Evolutionary conservation across 169 alveolate species (phyloP), one percentile per base, ranked within the genome.

Genomic region (Plasmodium relictum): DNA sequence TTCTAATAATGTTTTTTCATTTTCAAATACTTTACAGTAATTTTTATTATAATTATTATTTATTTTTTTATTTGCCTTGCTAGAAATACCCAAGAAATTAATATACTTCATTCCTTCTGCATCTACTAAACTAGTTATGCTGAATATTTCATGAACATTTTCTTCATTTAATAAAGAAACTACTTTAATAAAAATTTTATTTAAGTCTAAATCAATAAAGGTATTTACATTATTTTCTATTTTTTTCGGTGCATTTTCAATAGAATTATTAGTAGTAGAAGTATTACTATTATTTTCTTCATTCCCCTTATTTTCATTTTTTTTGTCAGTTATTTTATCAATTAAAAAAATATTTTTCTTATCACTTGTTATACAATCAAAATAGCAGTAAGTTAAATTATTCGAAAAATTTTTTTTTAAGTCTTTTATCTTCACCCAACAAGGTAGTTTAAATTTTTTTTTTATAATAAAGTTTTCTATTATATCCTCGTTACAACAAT

Each of bases 401-500:
- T 61, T 70, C 0, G 68, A 20, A 2, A 10, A 14, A 62, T 85
- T 85, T 31, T 56, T 26, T 48, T 69, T 85, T 22, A 85, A 31
- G 20, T 59, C 86, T 62, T 70, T 69, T 24, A 85, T 50, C 54
- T 70, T 85, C 24, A 85, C 31, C 92, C 92, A 85, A 14, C 92
- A 85, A 31, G 92, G 92, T 16, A 85, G 10, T 37, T 85, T 85
- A 22, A 85, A 42, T 14, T 85, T 69, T 45, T 85, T 85, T 24
- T 85, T 85, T 26, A 85, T 70, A 45, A 85, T 44, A 70, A 85
- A 85, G 42, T 85, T 69, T 59, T 85, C 92, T 24, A 85, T 61
- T 2, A 85, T 24, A 62, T 85, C 92, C 14, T 85, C 92, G 42
- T 85, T 85, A 61, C 92, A 85, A 41, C 92, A 85, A 63, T 85